Evolutionary conservation across 2,329 filamentous ascomycete genomes (phyloP), one percentile per base, ranked within the genome.

Genomic region (Fusarium guadeloupense): DNA sequence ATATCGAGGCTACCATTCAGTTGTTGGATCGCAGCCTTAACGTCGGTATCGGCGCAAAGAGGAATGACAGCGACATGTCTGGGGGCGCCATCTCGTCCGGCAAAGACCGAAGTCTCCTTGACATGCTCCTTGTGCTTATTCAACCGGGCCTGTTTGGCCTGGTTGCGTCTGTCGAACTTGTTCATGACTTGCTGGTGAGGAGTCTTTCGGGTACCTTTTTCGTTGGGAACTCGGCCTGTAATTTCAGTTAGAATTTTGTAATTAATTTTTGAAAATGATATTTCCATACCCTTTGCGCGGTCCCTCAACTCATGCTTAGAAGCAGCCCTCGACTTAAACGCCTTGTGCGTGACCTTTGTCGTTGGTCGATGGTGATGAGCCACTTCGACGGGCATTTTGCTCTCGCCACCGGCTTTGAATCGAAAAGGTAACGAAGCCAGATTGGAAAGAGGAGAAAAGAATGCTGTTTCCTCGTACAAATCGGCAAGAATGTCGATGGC

Each of bases 131-230:
- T 88, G 72, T 93, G 88, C 77, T 98, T 97, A 67, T 88, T 83
- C 60, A 90, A 80, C 70, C 94, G 91, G 75, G 89, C 88, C 81
- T 99, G 95, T 77, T 94, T 94, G 68, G 92, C 91, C 80, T 96
- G 92, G 77, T 99, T 98, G 69, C 92, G 89, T 57, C 95, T 90
- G 77, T 97, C 93, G 75, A 99, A 85, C 78, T 98, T 99, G 55
- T 93, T 96, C 91, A 97, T 94, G 78, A 97, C 87, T 79, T 97
- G 92, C 75, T 99, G 95, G 75, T 97, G 92, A 50, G 92, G 92
- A 14, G 94, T 97, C 77, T 92, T 96, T 72, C 94, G 88, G 69
- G 83, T 82, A 59, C 89, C 89, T 69, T 84, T 86, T 72, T 96
- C 91, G 70, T 86, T 80, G 50, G 83, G 89, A 43, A 94, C 84